Evolutionary conservation across 208 protist species (phyloP).

Genomic region (Phytomonas sp.): DNA sequence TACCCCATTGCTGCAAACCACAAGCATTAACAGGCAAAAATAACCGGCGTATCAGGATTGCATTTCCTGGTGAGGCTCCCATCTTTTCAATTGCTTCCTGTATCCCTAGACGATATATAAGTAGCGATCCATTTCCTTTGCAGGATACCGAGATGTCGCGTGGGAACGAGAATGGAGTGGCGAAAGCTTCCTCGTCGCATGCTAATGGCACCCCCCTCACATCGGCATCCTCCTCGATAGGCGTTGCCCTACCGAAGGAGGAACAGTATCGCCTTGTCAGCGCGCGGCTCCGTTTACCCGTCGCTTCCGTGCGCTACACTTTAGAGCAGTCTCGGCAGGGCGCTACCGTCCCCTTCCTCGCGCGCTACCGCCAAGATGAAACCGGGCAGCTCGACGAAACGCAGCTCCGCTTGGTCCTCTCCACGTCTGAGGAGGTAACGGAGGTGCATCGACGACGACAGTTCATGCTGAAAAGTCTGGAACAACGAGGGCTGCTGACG

Average conservation of each 20-base stretch:
- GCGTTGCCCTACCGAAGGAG: slow-evolving; percentile 3
- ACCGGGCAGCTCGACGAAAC: slow-evolving; percentile 67
- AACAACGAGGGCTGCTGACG: slow-evolving; percentile 63
- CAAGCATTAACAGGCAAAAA: neutral
- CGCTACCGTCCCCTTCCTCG: slow-evolving; percentile 83
- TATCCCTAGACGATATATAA: too few species aligned
- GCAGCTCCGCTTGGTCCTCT: slow-evolving; percentile 43
- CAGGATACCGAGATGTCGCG: too few species aligned
- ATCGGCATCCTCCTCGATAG: neutral
- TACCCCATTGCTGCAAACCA: neutral
- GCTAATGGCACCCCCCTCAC: neutral
- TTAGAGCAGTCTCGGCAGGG: slow-evolving; percentile 54
- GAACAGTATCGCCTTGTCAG: slow-evolving; percentile 29
- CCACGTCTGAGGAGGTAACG: slow-evolving; percentile 52
- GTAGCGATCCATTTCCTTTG: too few species aligned
- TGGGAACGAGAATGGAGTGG: too few species aligned
- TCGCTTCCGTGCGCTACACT: slow-evolving; percentile 36
- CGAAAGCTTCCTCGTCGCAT: too few species aligned
- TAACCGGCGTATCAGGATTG: too few species aligned
- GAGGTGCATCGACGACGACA: slow-evolving; percentile 65
- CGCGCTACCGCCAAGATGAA: slow-evolving; percentile 76
- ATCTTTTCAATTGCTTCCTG: too few species aligned
- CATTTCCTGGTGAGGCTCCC: too few species aligned
- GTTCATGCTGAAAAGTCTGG: slow-evolving; percentile 72
- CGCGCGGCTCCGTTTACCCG: slow-evolving; percentile 26